Base-by-base conservation (phyloP, 1,139 yeast species). In the Diutina scorzettiae region DNA sequence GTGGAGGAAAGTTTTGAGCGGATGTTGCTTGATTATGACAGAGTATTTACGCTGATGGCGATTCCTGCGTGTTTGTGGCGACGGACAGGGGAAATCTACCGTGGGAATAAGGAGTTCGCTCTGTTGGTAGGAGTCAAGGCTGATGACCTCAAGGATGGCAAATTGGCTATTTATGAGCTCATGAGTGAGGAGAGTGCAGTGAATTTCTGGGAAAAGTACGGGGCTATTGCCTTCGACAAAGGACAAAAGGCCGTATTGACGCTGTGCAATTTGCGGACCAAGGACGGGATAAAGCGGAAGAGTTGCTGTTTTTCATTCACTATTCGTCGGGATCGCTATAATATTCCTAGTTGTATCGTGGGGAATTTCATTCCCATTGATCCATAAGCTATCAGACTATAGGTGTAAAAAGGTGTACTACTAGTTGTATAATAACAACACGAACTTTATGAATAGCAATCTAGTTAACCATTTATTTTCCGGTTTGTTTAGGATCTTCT, bases 51-150 rank as follows among this genome's bases (percentile, higher is more conserved):
- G 0, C 82, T 95, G 5, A 87, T 89, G 96, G 96, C 96, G 7
- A 87, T 91, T 44, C 98, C 98, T 0, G 96, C 97, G 0, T 89
- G 97, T 62, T 69, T 91, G 32, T 91, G 98, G 97, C 69, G 97
- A 53, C 79, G 98, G 52, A 89, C 98, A 0, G 98, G 98, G 2
- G 97, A 91, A 53, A 89, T 91, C 4, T 91, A 86, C 54, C 66
- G 97, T 48, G 97, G 96, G 1, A 91, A 91, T 59, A 87, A 89
- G 58, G 97, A 91, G 58, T 91, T 91, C 71, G 98, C 97, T 0
- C 84, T 93, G 3, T 62, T 91, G 48, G 96, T 89, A 1, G 96
- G 89, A n/a, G 95, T 86, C 11, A 76, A 79, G 37, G 86, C 93
- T 1, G 96, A 89, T 55, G 96, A 87, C 56, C 65, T 91, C 53